These are phyloP conservation scores for Heliocybe sulcata DNA, from an alignment of 1,284 basidiomycete species.

Conservation along the genomic window DNA sequence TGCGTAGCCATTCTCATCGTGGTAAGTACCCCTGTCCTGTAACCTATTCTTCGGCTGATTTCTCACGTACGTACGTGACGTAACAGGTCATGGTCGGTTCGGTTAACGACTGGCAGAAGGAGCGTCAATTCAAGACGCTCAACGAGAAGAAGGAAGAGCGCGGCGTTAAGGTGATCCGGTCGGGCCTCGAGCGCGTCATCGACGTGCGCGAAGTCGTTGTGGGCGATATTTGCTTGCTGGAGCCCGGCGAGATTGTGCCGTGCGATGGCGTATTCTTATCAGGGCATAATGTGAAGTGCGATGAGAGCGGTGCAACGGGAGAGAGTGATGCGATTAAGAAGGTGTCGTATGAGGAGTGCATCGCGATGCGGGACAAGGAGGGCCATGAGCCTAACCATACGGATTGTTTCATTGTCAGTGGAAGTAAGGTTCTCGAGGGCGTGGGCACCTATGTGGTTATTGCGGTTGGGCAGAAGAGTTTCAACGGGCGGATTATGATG, in stretches of 20 bases:
- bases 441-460: conserved; percentile 91
- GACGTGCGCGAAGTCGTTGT: conserved; percentile 91
- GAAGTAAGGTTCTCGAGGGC: conserved; percentile 94
- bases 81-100: conserved; percentile 77
- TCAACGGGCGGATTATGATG: conserved; percentile 97
- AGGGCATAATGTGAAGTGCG: conserved; percentile 93
- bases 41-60: not conserved
- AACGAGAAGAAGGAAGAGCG: conserved; percentile 97
- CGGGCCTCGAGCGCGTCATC: conserved; percentile 73
- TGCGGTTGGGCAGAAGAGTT: conserved; percentile 86
- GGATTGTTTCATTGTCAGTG: conserved; percentile 92
- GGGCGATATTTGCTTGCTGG: conserved; percentile 86
- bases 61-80: conserved; percentile 1
- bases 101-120: conserved; percentile 95
- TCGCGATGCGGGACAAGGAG: conserved; percentile 30
- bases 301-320: conserved; percentile 95
- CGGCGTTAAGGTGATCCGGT: conserved; percentile 85
- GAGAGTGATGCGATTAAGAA: conserved; percentile 96
- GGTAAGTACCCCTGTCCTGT: conserved; percentile 31
- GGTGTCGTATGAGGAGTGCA: conserved; percentile 72
- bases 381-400: conserved; percentile 46
- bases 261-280: conserved; percentile 92
- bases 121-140: conserved; percentile 87
- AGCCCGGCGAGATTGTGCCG: conserved; percentile 94
- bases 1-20: conserved; percentile 85